Conservation (phyloP, 2,329 filamentous ascomycete genomes). For the Metarhizium robertsii region DNA sequence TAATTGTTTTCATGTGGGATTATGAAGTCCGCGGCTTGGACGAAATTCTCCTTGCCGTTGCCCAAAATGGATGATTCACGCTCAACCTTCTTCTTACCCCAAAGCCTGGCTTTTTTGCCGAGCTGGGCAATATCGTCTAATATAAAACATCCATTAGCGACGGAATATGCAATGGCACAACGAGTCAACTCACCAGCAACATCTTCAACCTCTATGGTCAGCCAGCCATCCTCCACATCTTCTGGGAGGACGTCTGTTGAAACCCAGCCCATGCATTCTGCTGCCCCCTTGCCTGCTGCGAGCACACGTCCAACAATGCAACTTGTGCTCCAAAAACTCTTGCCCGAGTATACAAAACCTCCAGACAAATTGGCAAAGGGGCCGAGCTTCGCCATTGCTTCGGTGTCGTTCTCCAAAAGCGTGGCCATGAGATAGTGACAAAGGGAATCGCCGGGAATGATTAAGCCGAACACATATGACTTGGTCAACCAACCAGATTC, state of each 20-base stretch:
- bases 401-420: constrained; percentile 53
- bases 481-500: constrained; percentile 58
- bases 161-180: constrained; percentile 1
- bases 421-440: constrained; percentile 58
- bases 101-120: constrained; percentile 49
- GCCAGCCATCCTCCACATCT: constrained; percentile 45
- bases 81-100: constrained; percentile 51
- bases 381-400: constrained; percentile 48
- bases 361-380: constrained; percentile 53
- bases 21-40: constrained; percentile 53
- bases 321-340: constrained; percentile 61
- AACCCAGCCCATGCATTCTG: constrained; percentile 61
- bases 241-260: constrained; percentile 49
- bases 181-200: constrained; percentile 34
- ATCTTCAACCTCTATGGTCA: constrained; percentile 47
- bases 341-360: constrained; percentile 53
- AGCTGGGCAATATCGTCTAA: constrained; percentile 39
- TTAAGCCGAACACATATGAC: constrained; percentile 56
- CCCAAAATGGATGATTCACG: constrained; percentile 52
- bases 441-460: constrained; percentile 54
- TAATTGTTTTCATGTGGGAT: constrained; percentile 50
- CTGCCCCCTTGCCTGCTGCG: constrained; percentile 50
- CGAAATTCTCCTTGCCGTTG: constrained; percentile 41
- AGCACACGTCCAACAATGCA: constrained; percentile 57
- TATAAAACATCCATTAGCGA: background rate